Base-by-base conservation (phyloP, 2,329 filamentous ascomycete genomes). In the Rosellinia necatrix region DNA sequence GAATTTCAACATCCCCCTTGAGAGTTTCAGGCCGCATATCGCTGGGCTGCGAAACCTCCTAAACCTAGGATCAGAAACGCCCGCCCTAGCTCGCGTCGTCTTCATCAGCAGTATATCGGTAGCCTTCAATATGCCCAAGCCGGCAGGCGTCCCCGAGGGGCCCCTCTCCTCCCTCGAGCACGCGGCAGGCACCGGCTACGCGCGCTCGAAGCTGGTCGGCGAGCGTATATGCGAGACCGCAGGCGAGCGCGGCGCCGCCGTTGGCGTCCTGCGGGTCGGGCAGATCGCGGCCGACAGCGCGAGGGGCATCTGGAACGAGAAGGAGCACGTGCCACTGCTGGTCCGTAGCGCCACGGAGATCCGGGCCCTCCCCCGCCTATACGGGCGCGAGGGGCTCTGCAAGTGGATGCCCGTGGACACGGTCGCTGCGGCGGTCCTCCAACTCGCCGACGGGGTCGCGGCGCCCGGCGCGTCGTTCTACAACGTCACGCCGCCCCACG, bases 1-100 rank as follows among this genome's bases (percentile, higher is more conserved):
- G 9, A 80, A 81, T 63, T 81, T 81, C 72, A 78, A 78, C 60
- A 71, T 81, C 51, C 71, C 72, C 0, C 71, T 78, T 0, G 63
- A 69, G n/a, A 76, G 73, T 56, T 79, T 81, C 62, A 74, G 76
- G 53, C 66, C 71, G 7, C 73, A 79, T 59, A 74, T 81, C 59
- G 68, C 65, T 9, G 78, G 75, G 3, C 65, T 76, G 13, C 68
- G 70, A 9, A 75, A 75, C 51, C 70, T 81, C 7, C 66, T 79
- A 32, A 64, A 69, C 9, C 58, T 78, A 1, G 74, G 71, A 8
- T 60, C 68, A 17, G 53, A 62, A 1, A 70, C 68, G 0, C 66
- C 66, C 1, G 66, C 68, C 1, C 71, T 70, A 2, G 71, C 72
- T 8, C 64, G 68, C 2, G 69, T 77, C 49, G 64, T 70, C 25